Evolutionary conservation across 352 stramenopile genomes (phyloP).

Genomic region (Phytophthora nicotianae): DNA sequence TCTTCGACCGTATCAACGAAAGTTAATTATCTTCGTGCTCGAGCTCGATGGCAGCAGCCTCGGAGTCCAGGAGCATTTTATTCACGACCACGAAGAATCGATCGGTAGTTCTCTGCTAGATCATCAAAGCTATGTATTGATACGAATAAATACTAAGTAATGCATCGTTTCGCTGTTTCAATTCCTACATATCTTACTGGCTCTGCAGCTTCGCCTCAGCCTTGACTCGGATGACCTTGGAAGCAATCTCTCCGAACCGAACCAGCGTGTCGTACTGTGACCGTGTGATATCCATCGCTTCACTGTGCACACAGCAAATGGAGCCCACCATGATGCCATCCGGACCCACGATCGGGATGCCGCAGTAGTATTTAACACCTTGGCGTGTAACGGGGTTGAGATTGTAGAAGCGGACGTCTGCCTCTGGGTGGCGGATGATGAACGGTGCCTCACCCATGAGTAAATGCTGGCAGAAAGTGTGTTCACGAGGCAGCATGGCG

Average conservation of each 20-base stretch:
- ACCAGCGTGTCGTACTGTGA: slow-evolving; percentile 39
- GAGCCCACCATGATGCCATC: slow-evolving; percentile 33
- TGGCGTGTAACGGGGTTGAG: slow-evolving; percentile 39
- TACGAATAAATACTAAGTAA: slow-evolving; percentile 14
- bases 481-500: slow-evolving; percentile 43
- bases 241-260: slow-evolving; percentile 44
- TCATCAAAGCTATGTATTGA: too few relatives aligned
- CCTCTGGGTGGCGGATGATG: slow-evolving; percentile 32
- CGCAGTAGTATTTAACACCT: slow-evolving; percentile 62
- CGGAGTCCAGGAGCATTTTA: neutral
- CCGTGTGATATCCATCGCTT: slow-evolving; percentile 37
- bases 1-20: neutral
- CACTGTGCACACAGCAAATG: slow-evolving; percentile 39
- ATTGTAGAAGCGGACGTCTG: slow-evolving; percentile 61
- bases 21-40: neutral
- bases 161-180: neutral
- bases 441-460: slow-evolving; percentile 64
- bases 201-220: slow-evolving; percentile 27
- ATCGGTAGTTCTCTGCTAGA: too few relatives aligned
- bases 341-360: slow-evolving; percentile 48
- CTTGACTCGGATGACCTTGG: slow-evolving; percentile 42
- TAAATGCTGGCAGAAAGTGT: slow-evolving; percentile 68
- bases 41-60: neutral
- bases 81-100: too few relatives aligned
- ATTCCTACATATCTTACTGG: neutral